A percentile compares a stretch with the other conserved stretches of the same genome.
Evolutionary conservation across 1,284 basidiomycete species (phyloP).

Genomic region (Neolentinus lepideus): DNA sequence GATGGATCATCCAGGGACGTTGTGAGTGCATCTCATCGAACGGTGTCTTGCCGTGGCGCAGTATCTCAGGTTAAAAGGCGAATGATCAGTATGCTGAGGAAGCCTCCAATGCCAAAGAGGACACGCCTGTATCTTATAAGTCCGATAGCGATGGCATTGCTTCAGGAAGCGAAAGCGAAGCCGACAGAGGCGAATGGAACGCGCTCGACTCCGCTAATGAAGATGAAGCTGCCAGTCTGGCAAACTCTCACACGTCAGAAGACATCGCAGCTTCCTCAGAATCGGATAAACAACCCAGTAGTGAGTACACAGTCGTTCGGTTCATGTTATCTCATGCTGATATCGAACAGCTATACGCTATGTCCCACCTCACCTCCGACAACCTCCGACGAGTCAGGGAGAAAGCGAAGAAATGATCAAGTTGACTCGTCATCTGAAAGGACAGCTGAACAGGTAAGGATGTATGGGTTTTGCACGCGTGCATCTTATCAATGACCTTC

Average conservation of each 20-base stretch:
- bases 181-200: too few species aligned
- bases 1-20: slow-evolving; percentile 18
- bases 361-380: slow-evolving; percentile 59
- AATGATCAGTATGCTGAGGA: slow-evolving; percentile 30
- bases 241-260: too few species aligned
- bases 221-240: too few species aligned
- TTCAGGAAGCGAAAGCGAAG: too few species aligned
- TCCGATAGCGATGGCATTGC: too few species aligned
- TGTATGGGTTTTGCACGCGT: not conserved
- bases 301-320: not conserved
- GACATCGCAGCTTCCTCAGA: not conserved
- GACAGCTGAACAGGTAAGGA: slow-evolving; percentile 77
- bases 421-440: slow-evolving; percentile 78
- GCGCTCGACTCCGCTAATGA: too few species aligned
- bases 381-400: slow-evolving; percentile 24
- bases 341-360: slow-evolving; percentile 36
- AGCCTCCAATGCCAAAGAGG: too few species aligned
- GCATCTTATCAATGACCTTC: slow-evolving; percentile 1
- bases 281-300: not conserved
- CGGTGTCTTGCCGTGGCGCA: slow-evolving; percentile 5
- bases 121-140: too few species aligned
- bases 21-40: not conserved
- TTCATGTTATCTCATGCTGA: not conserved
- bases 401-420: slow-evolving; percentile 52
- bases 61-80: not conserved